Conservation (phyloP, 371 early-diverging fungal species). For the Mucor mucedo region DNA sequence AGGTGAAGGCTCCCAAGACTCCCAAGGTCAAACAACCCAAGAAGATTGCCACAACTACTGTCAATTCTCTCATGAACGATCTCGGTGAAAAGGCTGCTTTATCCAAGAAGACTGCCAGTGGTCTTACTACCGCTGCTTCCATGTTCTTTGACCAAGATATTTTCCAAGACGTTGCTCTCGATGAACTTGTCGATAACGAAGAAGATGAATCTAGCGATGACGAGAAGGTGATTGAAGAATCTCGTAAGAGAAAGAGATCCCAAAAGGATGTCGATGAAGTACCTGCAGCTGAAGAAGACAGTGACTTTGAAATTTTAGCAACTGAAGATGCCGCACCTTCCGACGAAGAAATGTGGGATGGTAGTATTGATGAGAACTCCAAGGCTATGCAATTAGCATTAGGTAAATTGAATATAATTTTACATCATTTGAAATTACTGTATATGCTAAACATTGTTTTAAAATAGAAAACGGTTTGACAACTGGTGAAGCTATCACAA, state of each 20-base stretch:
- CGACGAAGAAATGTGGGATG: conserved; percentile 71
- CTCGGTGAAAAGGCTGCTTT: conserved; percentile 67
- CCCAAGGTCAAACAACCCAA: conserved; percentile 17
- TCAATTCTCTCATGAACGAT: conserved; percentile 62
- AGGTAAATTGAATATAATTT: conserved; percentile 24
- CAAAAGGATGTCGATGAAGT: conserved; percentile 29
- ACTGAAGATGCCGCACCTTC: conserved; percentile 57
- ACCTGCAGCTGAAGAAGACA: conserved; percentile 38
- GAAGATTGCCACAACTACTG: conserved; percentile 32
- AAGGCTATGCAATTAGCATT: conserved; percentile 64
- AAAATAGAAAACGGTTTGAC: conserved; percentile 55
- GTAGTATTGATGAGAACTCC: conserved; percentile 71
- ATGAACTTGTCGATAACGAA: conserved; percentile 59
- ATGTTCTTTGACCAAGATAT: conserved; percentile 94
- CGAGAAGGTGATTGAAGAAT: conserved; percentile 24
- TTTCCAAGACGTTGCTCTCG: conserved; percentile 71
- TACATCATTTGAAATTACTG: no score
- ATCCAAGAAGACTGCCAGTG: conserved; percentile 53
- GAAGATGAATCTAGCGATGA: conserved; percentile 56
- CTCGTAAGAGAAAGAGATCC: conserved; percentile 51
- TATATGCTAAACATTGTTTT: not conserved
- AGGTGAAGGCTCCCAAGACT: conserved; percentile 13
- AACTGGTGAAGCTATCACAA: conserved; percentile 89
- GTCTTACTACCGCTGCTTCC: conserved; percentile 80
- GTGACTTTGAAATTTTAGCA: conserved; percentile 68